Conservation (phyloP, 2,329 filamentous ascomycete species). For the Pseudodiploospora longispora region DNA sequence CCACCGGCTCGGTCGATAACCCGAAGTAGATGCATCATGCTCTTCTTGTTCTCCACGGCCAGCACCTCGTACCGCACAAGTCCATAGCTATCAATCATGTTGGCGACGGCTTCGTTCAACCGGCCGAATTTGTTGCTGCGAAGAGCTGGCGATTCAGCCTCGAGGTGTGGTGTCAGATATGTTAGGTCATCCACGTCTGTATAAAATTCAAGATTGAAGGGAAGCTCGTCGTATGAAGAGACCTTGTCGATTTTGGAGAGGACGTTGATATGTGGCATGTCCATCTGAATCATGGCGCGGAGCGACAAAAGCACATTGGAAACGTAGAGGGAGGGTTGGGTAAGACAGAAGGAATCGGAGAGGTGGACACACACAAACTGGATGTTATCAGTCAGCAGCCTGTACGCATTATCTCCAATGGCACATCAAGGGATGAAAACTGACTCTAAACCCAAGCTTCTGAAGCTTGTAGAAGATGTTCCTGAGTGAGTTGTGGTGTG, state of each 20-base stretch:
- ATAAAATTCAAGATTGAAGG: slow-evolving; percentile 95
- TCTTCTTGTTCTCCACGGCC: slow-evolving; percentile 92
- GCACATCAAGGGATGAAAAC: slow-evolving; percentile 20
- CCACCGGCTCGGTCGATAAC: slow-evolving; percentile 88
- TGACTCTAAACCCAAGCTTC: slow-evolving; percentile 84
- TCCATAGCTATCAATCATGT: slow-evolving; percentile 81
- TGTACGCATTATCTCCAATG: background rate
- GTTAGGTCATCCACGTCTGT: slow-evolving; percentile 92
- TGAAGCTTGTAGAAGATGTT: slow-evolving; percentile 88
- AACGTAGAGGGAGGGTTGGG: slow-evolving; percentile 87
- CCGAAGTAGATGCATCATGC: slow-evolving; percentile 85
- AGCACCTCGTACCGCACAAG: slow-evolving; percentile 89
- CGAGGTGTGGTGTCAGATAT: slow-evolving; percentile 73
- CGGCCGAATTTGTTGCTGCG: slow-evolving; percentile 69
- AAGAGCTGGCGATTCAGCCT: slow-evolving; percentile 65
- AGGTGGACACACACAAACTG: slow-evolving; percentile 91
- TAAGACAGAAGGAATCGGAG: slow-evolving; percentile 88
- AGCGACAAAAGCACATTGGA: slow-evolving; percentile 89
- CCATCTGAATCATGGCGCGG: slow-evolving; percentile 96
- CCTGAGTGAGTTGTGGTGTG: slow-evolving; percentile 83
- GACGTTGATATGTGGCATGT: slow-evolving; percentile 91
- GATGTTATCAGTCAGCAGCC: slow-evolving; percentile 11
- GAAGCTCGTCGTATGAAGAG: slow-evolving; percentile 71
- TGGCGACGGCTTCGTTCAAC: slow-evolving; percentile 78
- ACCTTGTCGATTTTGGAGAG: slow-evolving; percentile 97